phyloP scores from a whole-genome alignment of 1,284 basidiomycete species.

The Pseudozyma sp. region DNA sequence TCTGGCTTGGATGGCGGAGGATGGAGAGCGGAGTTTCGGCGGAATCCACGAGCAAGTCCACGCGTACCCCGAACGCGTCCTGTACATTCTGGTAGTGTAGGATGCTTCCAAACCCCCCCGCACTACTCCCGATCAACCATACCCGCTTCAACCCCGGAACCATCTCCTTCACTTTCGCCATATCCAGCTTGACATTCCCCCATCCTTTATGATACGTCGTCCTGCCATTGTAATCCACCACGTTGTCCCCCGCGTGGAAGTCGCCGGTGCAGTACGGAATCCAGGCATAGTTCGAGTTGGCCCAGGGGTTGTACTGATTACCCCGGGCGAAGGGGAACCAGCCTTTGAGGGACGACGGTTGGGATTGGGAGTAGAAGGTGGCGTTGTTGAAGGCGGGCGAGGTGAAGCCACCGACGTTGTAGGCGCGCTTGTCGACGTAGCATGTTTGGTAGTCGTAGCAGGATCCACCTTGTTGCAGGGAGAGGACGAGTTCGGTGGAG shows the following conservation, averaged over 20 bases:
- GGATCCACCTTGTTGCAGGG: slow-evolving; percentile 23
- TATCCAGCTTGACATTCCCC: slow-evolving; percentile 16
- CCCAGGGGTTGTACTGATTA: slow-evolving; percentile 31
- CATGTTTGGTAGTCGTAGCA: slow-evolving; percentile 35
- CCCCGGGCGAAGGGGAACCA: slow-evolving; percentile 32
- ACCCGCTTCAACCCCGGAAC: slow-evolving; percentile 14
- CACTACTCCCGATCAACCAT: slow-evolving; percentile 20
- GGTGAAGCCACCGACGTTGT: slow-evolving; percentile 14
- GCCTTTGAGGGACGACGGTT: slow-evolving; percentile 9
- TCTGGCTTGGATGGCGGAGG: slow-evolving; percentile 16
- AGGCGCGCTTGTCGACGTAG: slow-evolving; percentile 20
- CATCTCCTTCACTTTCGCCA: slow-evolving; percentile 21
- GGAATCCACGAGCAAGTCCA: slow-evolving; percentile 30
- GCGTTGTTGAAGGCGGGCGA: slow-evolving; percentile 11
- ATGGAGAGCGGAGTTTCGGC: slow-evolving; percentile 26
- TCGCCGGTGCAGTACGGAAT: slow-evolving; percentile 45
- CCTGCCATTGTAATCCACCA: slow-evolving; percentile 19
- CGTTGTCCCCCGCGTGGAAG: slow-evolving; percentile 28
- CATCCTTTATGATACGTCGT: slow-evolving; percentile 23
- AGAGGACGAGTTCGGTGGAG: slow-evolving; percentile 28
- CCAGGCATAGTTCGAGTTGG: slow-evolving; percentile 23
- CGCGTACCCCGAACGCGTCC: slow-evolving; percentile 13
- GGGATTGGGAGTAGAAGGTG: slow-evolving; percentile 17
- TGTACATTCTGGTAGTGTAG: slow-evolving; percentile 36
- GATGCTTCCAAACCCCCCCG: slow-evolving; percentile 27